Percentiles rank a stretch among this genome's conserved stretches.
Conservation (phyloP, 2,329 filamentous ascomycete species). For the Didymella exigua region DNA sequence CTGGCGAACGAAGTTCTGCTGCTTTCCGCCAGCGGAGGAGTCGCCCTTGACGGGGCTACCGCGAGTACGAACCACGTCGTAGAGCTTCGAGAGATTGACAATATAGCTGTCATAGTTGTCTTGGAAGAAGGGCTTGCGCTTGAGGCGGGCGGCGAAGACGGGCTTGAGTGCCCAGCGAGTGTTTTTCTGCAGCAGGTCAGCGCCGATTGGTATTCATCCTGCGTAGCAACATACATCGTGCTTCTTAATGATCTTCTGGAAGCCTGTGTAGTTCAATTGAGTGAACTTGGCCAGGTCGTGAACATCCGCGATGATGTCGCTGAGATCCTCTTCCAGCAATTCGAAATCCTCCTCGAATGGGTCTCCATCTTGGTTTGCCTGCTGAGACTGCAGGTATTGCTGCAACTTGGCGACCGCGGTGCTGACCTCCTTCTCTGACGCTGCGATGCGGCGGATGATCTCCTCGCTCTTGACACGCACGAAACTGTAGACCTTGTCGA, state of each 20-base stretch:
- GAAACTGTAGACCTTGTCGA: slow-evolving; percentile 97
- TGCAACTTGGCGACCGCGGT: slow-evolving; percentile 74
- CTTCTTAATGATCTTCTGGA: slow-evolving; percentile 99
- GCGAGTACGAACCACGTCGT: slow-evolving; percentile 90
- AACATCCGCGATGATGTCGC: slow-evolving; percentile 97
- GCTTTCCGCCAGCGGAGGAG: slow-evolving; percentile 84
- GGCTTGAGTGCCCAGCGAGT: slow-evolving; percentile 92
- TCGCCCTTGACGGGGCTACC: slow-evolving; percentile 93
- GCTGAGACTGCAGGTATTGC: slow-evolving; percentile 13
- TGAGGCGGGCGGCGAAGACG: slow-evolving; percentile 92
- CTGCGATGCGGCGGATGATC: slow-evolving; percentile 86
- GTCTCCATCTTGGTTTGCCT: slow-evolving; percentile 37
- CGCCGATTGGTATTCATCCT: not conserved
- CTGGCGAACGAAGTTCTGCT: slow-evolving; percentile 94
- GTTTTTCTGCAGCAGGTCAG: slow-evolving; percentile 70
- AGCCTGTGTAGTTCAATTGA: slow-evolving; percentile 97
- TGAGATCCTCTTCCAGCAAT: slow-evolving; percentile 90
- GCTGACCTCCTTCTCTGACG: slow-evolving; percentile 85
- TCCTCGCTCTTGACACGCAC: slow-evolving; percentile 97
- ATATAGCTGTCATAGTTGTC: slow-evolving; percentile 98
- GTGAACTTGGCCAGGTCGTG: slow-evolving; percentile 98
- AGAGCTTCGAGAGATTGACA: slow-evolving; percentile 91
- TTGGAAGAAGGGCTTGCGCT: slow-evolving; percentile 97
- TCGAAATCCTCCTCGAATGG: slow-evolving; percentile 92
- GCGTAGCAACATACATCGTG: slow-evolving; percentile 74